A percentile compares a stretch with the other conserved stretches of the same genome.
phyloP scores from a whole-genome alignment of 768 basidiomycete genomes.

The Tricholoma terreum region DNA sequence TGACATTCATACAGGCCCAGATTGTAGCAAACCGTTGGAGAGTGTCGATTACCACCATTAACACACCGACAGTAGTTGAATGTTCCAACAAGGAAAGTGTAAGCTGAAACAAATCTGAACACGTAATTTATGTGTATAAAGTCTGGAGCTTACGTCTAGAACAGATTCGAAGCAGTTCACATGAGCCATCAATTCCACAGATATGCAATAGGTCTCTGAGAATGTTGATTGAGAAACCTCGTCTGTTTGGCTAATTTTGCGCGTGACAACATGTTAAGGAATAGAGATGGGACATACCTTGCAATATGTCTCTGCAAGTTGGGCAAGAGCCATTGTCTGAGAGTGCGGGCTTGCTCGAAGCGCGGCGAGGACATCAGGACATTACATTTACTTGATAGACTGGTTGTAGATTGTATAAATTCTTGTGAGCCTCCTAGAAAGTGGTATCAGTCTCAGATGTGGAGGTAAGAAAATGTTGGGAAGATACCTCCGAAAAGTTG shows the following conservation, averaged over 20 bases:
- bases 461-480: not conserved
- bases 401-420: constrained; percentile 32
- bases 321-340: constrained; percentile 75
- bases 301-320: constrained; percentile 52
- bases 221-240: constrained; percentile 26
- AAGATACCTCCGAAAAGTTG: constrained; percentile 63
- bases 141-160: constrained; percentile 54
- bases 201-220: constrained; percentile 54
- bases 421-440: constrained; percentile 29
- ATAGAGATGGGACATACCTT: constrained; percentile 35
- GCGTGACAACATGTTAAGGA: not conserved
- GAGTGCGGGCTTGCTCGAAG: constrained; percentile 70
- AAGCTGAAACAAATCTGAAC: constrained; percentile 34
- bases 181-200: constrained; percentile 57
- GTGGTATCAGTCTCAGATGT: constrained; percentile 1
- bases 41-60: constrained; percentile 64
- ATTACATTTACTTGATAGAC: constrained; percentile 42
- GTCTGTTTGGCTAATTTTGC: not conserved
- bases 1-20: constrained; percentile 75
- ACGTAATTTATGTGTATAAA: not conserved
- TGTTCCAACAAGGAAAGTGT: constrained; percentile 53
- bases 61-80: constrained; percentile 47
- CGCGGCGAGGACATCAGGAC: constrained; percentile 54
- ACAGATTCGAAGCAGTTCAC: constrained; percentile 65
- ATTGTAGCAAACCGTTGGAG: constrained; percentile 69